Conservation (phyloP, 768 basidiomycete species). For the Mycena metata region DNA sequence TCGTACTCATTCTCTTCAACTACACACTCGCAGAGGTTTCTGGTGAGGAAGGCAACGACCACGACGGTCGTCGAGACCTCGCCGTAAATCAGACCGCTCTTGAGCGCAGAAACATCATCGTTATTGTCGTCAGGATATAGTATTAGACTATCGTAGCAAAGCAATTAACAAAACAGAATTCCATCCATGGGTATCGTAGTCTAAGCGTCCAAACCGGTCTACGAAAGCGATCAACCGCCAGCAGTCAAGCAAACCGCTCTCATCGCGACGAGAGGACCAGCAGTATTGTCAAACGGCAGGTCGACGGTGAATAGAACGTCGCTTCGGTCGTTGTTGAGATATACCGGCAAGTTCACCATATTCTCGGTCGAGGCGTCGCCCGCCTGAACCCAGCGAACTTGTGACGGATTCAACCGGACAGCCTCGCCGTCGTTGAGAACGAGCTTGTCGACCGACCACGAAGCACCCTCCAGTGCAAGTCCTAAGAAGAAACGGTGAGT, state of each 20-base stretch:
- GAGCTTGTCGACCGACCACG: slow-evolving; percentile 77
- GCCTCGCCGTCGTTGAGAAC: slow-evolving; percentile 88
- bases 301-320: slow-evolving; percentile 93
- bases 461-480: slow-evolving; percentile 88
- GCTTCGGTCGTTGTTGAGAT: slow-evolving; percentile 90
- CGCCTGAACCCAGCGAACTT: slow-evolving; percentile 87
- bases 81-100: neutral
- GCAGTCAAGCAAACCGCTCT: slow-evolving; percentile 93
- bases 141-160: slow-evolving; percentile 36
- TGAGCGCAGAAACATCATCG: neutral
- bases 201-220: slow-evolving; percentile 15
- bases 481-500: slow-evolving; percentile 60
- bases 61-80: neutral
- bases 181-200: slow-evolving; percentile 35
- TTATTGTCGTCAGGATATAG: slow-evolving; percentile 33
- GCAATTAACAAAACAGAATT: slow-evolving; percentile 36
- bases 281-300: slow-evolving; percentile 79
- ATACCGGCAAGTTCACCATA: slow-evolving; percentile 89
- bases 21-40: neutral
- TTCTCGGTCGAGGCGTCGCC: slow-evolving; percentile 54
- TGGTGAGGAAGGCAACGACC: neutral
- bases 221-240: slow-evolving; percentile 60
- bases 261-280: slow-evolving; percentile 82
- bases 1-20: no score
- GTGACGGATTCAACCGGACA: slow-evolving; percentile 84